phyloP scores from a whole-genome alignment of 768 basidiomycete genomes.

The Steccherinum ochraceum region DNA sequence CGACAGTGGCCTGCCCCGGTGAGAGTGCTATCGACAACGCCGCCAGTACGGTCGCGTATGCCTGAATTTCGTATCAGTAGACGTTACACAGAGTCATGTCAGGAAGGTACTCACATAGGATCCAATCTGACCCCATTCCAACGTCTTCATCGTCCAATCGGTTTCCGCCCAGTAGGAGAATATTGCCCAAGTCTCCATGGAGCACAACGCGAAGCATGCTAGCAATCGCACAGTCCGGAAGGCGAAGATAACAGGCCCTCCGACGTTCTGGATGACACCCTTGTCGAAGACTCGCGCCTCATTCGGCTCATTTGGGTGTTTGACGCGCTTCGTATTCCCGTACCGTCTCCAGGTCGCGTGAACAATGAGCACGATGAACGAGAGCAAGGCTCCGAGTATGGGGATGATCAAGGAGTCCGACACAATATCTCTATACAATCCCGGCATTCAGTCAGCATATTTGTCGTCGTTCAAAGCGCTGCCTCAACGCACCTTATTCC shows the following conservation, averaged over 20 bases:
- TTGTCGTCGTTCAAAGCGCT: too few species aligned
- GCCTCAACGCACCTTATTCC: too few species aligned
- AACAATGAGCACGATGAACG: too few species aligned
- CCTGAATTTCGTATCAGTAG: conserved; percentile 16
- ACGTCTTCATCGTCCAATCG: conserved; percentile 20
- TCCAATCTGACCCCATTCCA: conserved; percentile 23
- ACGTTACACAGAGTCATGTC: neutral
- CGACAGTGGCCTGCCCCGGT: conserved; percentile 14
- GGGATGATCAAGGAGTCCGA: too few species aligned
- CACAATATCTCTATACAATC: too few species aligned
- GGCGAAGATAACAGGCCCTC: conserved; percentile 27
- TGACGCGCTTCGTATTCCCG: too few species aligned
- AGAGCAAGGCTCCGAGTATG: too few species aligned
- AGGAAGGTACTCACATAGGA: conserved; percentile 11
- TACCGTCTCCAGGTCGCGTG: too few species aligned
- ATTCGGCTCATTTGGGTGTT: too few species aligned
- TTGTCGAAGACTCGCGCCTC: too few species aligned
- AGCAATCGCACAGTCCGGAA: conserved; percentile 26
- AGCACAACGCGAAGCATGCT: conserved; percentile 25
- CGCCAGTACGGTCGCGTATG: conserved; percentile 28
- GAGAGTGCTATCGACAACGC: conserved; percentile 22
- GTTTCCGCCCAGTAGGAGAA: conserved; percentile 15
- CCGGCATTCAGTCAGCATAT: too few species aligned
- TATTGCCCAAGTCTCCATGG: conserved; percentile 27
- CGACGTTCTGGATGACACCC: conserved; percentile 18